Conservation (phyloP, 176 grass and related monocot genomes). For the Leersia perrieri region DNA sequence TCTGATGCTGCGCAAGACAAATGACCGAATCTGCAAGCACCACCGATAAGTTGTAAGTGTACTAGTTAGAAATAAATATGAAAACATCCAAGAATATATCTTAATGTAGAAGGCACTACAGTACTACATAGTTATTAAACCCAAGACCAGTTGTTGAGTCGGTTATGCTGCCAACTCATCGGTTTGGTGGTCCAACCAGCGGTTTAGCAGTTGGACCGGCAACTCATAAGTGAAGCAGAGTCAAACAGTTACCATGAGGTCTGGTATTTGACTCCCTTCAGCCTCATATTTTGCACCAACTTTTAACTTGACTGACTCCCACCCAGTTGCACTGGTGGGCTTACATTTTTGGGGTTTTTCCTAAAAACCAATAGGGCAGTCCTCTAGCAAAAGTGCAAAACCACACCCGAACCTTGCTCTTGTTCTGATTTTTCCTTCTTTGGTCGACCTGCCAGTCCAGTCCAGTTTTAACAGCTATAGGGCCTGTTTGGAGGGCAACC, state of each 20-base stretch:
- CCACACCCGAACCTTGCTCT: neutral
- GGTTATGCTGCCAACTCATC: neutral
- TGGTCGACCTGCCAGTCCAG: neutral
- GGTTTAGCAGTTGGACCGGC: neutral
- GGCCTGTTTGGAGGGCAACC: too few relatives aligned
- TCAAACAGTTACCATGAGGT: neutral
- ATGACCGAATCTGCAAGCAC: slow-evolving; percentile 75
- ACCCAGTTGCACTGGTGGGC: neutral
- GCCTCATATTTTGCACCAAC: neutral
- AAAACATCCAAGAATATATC: slow-evolving; percentile 30
- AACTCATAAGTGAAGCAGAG: neutral
- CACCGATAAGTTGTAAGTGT: neutral
- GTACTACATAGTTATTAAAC: neutral
- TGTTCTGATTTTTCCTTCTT: neutral
- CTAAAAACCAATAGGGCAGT: neutral
- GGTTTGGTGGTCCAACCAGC: neutral
- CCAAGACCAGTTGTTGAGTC: neutral
- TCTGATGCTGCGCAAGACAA: slow-evolving; percentile 82
- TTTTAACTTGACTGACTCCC: neutral
- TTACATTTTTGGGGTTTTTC: neutral
- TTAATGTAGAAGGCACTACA: neutral
- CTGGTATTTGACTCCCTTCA: neutral
- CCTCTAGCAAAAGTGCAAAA: too few relatives aligned
- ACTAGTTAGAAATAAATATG: slow-evolving; percentile 14
- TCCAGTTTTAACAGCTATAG: neutral